Evolutionary conservation across 768 basidiomycete species (phyloP), one percentile per base, ranked within the genome.

Genomic region (Kwoniella pini): DNA sequence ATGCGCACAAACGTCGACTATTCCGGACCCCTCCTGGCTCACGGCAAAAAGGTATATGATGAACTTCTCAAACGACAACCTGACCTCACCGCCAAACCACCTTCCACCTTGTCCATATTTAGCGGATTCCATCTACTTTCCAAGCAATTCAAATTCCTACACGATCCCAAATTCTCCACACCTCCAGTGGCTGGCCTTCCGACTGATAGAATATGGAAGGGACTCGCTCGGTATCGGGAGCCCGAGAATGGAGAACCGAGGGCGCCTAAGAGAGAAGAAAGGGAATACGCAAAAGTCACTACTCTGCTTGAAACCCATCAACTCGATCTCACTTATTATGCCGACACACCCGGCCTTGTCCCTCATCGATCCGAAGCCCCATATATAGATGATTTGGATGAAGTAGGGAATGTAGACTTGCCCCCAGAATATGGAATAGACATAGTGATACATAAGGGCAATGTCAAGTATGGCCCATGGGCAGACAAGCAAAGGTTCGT

Each of bases 361-460:
- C 69, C 69, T 6, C 19, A 48, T 38, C 62, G 54, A 5, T 39
- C 48, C 5, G 59, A 65, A 27, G 50, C 57, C 11, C 60, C 56
- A 7, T n/a, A 38, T 12, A 40, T 59, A 26, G 69, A 72, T 24
- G 76, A 76, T 30, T 60, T 62, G 11, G 74, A 84, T 70, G 87
- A 91, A 64, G 82, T 93, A 50, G 92, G 90, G 2, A 96, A 96
- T 71, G 88, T 91, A 0, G 93, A 90, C 69, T 72, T 87, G 40
- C 82, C 89, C 21, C 95, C 95, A 5, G 91, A 98, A 72, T 98
- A 93, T 90, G 95, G 94, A 2, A 80, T 96, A 24, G 90, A 98
- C 71, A 67, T 98, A 17, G 83, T 87, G 17, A 81, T 97, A n/a
- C 81, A 85, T 59, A 86, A 86, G 17, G 94, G 91, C 0, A 76